Conservation (phyloP, 2,329 filamentous ascomycete species). For the Cercospora sp. region DNA sequence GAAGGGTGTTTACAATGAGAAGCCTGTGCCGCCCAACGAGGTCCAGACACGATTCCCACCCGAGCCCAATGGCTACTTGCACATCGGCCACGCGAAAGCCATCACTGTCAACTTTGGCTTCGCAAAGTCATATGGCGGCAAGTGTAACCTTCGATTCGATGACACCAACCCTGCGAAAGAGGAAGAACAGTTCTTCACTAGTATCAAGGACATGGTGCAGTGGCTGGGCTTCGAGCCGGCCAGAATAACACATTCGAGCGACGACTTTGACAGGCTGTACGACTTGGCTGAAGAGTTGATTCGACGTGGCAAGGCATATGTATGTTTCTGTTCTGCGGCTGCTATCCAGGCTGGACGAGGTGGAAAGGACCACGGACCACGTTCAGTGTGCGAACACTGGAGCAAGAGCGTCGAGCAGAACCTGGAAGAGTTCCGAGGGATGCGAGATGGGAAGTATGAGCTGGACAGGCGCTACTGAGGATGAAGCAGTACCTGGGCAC, state of each 20-base stretch:
- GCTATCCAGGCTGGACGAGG: conserved; percentile 88
- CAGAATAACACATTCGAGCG: conserved; percentile 81
- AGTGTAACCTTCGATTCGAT: conserved; percentile 78
- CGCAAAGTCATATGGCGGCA: conserved; percentile 77
- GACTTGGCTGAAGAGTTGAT: conserved; percentile 86
- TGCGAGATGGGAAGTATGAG: conserved; percentile 89
- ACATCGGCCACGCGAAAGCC: conserved; percentile 92
- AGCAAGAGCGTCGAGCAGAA: conserved; percentile 74
- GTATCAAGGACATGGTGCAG: conserved; percentile 82
- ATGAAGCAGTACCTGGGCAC: conserved; percentile 85
- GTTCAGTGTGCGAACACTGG: conserved; percentile 80
- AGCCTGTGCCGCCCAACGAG: conserved; percentile 43
- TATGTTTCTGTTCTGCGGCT: conserved; percentile 79
- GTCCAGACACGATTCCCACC: conserved; percentile 55
- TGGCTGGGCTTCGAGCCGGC: conserved; percentile 86
- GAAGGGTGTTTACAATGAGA: conserved; percentile 53
- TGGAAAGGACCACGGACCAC: conserved; percentile 66
- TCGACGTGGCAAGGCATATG: conserved; percentile 67
- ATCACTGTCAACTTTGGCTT: conserved; percentile 97
- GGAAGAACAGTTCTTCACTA: conserved; percentile 82
- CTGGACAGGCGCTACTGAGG: conserved; percentile 77
- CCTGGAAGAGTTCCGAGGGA: conserved; percentile 78
- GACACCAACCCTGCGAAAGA: conserved; percentile 95
- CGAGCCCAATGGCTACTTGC: conserved; percentile 85
- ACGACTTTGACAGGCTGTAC: conserved; percentile 87